phyloP scores from a whole-genome alignment of 306 rosid species.

The Sicyos baderoa region DNA sequence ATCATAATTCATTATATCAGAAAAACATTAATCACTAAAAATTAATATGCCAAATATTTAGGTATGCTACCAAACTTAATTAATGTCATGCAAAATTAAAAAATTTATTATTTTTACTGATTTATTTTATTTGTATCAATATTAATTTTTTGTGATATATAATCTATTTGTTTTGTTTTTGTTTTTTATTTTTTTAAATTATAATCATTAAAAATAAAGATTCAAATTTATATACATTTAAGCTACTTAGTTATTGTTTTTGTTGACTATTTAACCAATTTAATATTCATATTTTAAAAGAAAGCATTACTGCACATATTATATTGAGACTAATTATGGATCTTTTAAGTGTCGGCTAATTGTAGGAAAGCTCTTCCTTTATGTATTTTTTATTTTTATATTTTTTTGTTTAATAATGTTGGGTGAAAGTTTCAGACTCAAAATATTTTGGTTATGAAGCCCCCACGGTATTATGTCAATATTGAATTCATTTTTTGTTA shows the following conservation, averaged over 20 bases:
- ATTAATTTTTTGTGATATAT: background rate
- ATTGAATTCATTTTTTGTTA: too few relatives aligned
- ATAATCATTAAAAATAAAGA: too few relatives aligned
- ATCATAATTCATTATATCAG: background rate
- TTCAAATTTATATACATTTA: too few relatives aligned
- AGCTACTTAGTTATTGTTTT: too few relatives aligned
- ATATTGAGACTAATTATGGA: background rate
- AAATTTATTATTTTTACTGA: background rate
- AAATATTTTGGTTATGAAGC: too few relatives aligned
- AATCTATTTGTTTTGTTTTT: background rate
- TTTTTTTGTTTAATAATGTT: too few relatives aligned
- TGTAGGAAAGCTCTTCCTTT: background rate
- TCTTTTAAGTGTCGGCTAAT: background rate
- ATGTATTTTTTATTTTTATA: too few relatives aligned
- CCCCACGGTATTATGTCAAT: too few relatives aligned
- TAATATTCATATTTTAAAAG: background rate
- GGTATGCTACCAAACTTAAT: background rate
- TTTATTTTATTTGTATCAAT: background rate
- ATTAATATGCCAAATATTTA: slow-evolving; percentile 9
- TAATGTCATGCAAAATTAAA: background rate
- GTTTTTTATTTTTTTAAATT: too few relatives aligned
- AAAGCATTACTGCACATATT: too few relatives aligned
- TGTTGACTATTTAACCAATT: background rate
- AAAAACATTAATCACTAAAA: background rate
- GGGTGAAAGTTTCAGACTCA: too few relatives aligned